Base-by-base conservation (phyloP, 805 yeast genomes). In the Yamadazyma phyllophila region DNA sequence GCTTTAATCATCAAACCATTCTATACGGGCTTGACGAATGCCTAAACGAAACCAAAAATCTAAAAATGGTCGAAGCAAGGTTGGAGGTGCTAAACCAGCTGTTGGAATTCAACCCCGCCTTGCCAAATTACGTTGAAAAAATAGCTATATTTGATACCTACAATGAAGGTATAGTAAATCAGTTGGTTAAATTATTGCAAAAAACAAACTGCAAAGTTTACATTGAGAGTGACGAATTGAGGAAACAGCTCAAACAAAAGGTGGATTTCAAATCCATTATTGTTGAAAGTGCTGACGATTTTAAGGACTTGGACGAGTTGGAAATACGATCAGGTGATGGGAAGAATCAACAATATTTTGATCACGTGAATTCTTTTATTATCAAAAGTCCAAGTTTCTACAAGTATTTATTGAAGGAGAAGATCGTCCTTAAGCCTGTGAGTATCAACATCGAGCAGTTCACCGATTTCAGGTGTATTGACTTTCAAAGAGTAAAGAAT, bases 31-130 rank as follows among this genome's bases (percentile, higher is more conserved):
- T 66, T 17, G 9, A 14, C 4, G 44, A 26, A 9, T 34, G 37
- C 15, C 4, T 15, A 7, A 36, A 43, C 17, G 27, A 24, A 7
- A 12, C 26, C 11, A 43, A 42, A 17, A 45, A 51, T 35, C 13
- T 31, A 13, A 26, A 31, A 14, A 35, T 51, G 43, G 46, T 51
- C 2, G 34, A 16, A 14, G 44, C 44, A 20, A 41, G 49, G 14
- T 41, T 70, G 33, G 45, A 50, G 29, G 55, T 61, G 1, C 52
- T 71, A 37, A 48, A 53, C 15, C 50, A 45, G 20, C 55, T 71
- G 1, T 42, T 69, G 17, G 15, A 26, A 11, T 50, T 68, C 14
- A 70, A 70, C 44, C 58, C 63, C 0, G 45, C 41, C 14, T 56
- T 71, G 33, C 49, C 41, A 1, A 40, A 46, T 7, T 46, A 51